Base-by-base conservation (phyloP, 805 yeast genomes). In the Yarrowia hollandica region DNA sequence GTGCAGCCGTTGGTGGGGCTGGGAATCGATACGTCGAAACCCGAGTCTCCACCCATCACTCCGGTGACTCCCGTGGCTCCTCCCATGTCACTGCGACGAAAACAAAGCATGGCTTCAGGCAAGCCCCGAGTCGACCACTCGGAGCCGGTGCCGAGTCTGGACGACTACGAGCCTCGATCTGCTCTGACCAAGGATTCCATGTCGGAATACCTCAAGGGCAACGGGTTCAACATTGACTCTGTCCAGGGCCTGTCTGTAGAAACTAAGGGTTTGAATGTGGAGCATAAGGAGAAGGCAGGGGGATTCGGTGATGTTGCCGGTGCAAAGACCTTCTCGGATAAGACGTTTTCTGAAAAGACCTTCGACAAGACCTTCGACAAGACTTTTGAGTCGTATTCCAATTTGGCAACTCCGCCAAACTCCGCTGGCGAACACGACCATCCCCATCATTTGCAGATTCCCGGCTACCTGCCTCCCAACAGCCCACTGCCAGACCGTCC, bases 401-500 rank as follows among this genome's bases (percentile, higher is more conserved):
- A 18, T 2, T 23, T 42, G 14, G 50, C 50, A 1, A 44, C 52
- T 1, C 52, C 52, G 8, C 56, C 56, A 15, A 22, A 14, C 15
- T 48, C 56, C 2, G 31, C 39, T 0, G 30, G 30, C 4, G 31
- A 22, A 0, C 4, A 15, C 9, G 41, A 31, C 15, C 38, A 33
- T 16, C 56, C 56, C 8, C 56, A 31, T 4, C 56, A 31, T 33
- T 41, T 48, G 4, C 56, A 34, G 22, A 31, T 48, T 15, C 56
- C 56, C 10, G 41, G 56, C 0, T 34, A 48, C 31, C 56, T 48
- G 15, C 56, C 56, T 5, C 56, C 56, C 15, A 44, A 44, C 35
- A 14, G 19, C 10, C 52, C 52, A 9, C 16, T 48, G 3, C 41
- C 56, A 2, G 41, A 35, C n/a, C 16, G 58, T 0, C 58, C 58